Evolutionary conservation across 208 protist species (phyloP), one percentile per base, ranked within the genome.

Genomic region (Leishmania aethiopica): DNA sequence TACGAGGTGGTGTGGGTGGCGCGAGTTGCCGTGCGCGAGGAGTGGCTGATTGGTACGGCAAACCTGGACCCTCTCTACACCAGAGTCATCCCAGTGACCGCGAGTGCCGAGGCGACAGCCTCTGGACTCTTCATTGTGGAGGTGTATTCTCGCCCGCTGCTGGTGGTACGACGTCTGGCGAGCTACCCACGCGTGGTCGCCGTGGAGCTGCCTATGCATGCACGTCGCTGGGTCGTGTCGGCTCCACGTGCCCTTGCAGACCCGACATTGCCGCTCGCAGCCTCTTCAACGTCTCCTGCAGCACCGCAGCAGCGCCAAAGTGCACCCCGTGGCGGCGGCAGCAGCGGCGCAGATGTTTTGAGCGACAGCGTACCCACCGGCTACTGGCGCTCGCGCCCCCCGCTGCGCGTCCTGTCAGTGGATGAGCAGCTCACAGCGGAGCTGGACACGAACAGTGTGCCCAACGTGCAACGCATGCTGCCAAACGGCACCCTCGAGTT

Each of bases 121-220:
- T 60, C 40, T 53, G 78, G 22, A 8, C 28, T 78, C 32, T 60
- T 40, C 32, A 11, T 69, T 2, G 80, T 97, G 5, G 87, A 91
- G 79, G 82, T 97, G 51, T 82, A 73, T 32, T 97, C 94, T 28
- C 83, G 77, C 45, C 53, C 81, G 13, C 89, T 89, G 8, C 51
- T 95, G 15, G 81, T 97, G 11, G 91, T 95, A 45, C 94, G 92
- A 28, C 94, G 94, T 13, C 82, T 92, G 60, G 80, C 87, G 1
- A 82, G 78, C 60, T 88, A 92, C 69, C 94, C 92, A 35, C 40
- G 66, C 8, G 59, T 70, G 49, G 77, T 96, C 8, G 53, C 67
- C 13, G 72, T 96, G 11, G 80, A 88, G 72, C 80, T 97, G 28
- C 92, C 95, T 51, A 97, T 97, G 95, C 88, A 96, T 83, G 83